Evolutionary conservation across 2,329 filamentous ascomycete species (phyloP), one percentile per base, ranked within the genome.

Genomic region (Tympanopsis confertula): DNA sequence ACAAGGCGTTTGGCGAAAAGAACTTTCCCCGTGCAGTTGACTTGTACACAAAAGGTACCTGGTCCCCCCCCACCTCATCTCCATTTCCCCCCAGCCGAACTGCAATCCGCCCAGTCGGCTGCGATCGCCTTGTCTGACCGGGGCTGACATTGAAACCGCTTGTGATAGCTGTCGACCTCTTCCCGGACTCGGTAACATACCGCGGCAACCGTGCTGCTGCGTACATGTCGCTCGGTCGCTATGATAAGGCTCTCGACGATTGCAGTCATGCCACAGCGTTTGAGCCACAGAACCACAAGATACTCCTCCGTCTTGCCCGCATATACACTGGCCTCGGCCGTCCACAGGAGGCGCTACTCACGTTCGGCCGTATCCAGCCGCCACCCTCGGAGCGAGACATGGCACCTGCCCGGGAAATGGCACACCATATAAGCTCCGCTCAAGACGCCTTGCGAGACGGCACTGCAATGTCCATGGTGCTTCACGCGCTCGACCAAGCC

Each of bases 1-100:
- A 98, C 66, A 91, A 91, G 53, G 89, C 86, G 54, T 98, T 95
- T 74, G 96, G 95, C 67, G 85, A 88, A 45, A 86, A 82, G 56
- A 85, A 95, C 53, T 98, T 89, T 58, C 65, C 70, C 42, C 82
- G 83, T 54, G 91, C 91, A 18, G 88, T 96, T 56, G 74, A 84
- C 48, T 86, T 95, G 59, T 98, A 96, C 59, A 85, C 84, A 48
- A 94, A 94, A 76, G 89, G 89, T 94, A 68, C n/a, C n/a, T 26
- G 22, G 22, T 26, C 22, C 22, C n/a, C 22, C n/a, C n/a, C n/a
- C n/a, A n/a, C n/a, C n/a, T n/a, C n/a, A n/a, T n/a, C n/a, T n/a
- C n/a, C n/a, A n/a, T n/a, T n/a, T n/a, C n/a, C n/a, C n/a, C n/a
- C n/a, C n/a, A n/a, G n/a, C n/a, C n/a, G n/a, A n/a, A n/a, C n/a